Conservation (phyloP, 1,139 yeast species). For the Taphrina confusa region DNA sequence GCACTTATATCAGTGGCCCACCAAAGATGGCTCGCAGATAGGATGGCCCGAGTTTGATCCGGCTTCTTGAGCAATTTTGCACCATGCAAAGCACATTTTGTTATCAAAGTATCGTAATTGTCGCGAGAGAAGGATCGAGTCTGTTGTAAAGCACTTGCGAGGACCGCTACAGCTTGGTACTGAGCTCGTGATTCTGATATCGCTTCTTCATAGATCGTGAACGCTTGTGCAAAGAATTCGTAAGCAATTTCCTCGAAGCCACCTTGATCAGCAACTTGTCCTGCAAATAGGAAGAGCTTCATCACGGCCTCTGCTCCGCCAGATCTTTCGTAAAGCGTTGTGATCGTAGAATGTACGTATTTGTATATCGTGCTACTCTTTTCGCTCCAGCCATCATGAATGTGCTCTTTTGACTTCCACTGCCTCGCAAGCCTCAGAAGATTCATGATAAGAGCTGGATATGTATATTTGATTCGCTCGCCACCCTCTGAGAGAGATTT, state of each 20-base stretch:
- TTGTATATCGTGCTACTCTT: constrained; percentile 62
- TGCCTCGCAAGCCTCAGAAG: constrained; percentile 63
- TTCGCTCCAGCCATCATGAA: constrained; percentile 43
- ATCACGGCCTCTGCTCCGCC: constrained; percentile 57
- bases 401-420: constrained; percentile 42
- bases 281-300: constrained; percentile 53
- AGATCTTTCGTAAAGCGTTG: constrained; percentile 58
- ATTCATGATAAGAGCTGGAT: constrained; percentile 69
- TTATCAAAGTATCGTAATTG: constrained; percentile 75
- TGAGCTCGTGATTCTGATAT: constrained; percentile 64
- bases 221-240: constrained; percentile 86
- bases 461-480: constrained; percentile 61
- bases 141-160: constrained; percentile 64
- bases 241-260: constrained; percentile 66
- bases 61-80: constrained; percentile 86
- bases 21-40: constrained; percentile 87
- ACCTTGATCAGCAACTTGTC: constrained; percentile 73
- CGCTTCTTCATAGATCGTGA: constrained; percentile 82
- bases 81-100: constrained; percentile 83
- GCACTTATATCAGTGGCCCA: constrained; percentile 61
- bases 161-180: constrained; percentile 55
- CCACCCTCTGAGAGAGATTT: constrained; percentile 60
- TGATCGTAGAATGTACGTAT: constrained; percentile 68
- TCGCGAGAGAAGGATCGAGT: constrained; percentile 62
- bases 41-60: constrained; percentile 91